Conservation (phyloP, 1,139 yeast species). For the Pichia sp. region DNA sequence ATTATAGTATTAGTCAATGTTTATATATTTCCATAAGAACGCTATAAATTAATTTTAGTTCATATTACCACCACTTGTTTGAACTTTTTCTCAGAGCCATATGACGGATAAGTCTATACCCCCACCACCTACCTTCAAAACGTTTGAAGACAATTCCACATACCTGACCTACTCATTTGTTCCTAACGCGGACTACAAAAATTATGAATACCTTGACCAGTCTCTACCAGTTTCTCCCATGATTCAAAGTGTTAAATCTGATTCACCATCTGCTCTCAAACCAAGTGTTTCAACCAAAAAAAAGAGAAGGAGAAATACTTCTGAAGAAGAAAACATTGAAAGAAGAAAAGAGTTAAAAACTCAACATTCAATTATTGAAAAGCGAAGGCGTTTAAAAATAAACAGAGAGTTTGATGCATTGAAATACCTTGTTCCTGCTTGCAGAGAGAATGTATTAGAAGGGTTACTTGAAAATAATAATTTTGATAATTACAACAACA, state of each 20-base stretch:
- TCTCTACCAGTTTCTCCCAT: slow-evolving; percentile 27
- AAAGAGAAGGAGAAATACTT: slow-evolving; percentile 22
- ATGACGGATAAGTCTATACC: slow-evolving; percentile 28
- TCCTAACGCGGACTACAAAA: slow-evolving; percentile 19
- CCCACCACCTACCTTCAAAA: slow-evolving; percentile 52
- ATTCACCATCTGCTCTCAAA: neutral
- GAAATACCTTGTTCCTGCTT: slow-evolving; percentile 72
- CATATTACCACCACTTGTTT: no score
- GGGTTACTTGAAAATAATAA: slow-evolving; percentile 22
- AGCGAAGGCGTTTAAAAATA: slow-evolving; percentile 68
- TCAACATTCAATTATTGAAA: slow-evolving; percentile 74
- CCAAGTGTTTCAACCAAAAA: slow-evolving; percentile 1
- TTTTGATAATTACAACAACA: slow-evolving; percentile 27
- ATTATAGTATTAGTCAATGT: no score
- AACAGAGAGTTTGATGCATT: slow-evolving; percentile 79
- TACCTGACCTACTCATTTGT: slow-evolving; percentile 23
- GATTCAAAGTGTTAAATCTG: slow-evolving; percentile 15
- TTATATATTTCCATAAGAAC: no score
- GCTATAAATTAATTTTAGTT: no score
- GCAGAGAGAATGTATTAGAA: slow-evolving; percentile 38
- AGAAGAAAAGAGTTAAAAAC: slow-evolving; percentile 49
- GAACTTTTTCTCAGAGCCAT: no score
- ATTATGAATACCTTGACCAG: slow-evolving; percentile 13
- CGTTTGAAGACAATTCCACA: slow-evolving; percentile 37
- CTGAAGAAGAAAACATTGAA: slow-evolving; percentile 45